phyloP scores from a whole-genome alignment of 2,329 filamentous ascomycete species.

The Paradendryphiella salina region DNA sequence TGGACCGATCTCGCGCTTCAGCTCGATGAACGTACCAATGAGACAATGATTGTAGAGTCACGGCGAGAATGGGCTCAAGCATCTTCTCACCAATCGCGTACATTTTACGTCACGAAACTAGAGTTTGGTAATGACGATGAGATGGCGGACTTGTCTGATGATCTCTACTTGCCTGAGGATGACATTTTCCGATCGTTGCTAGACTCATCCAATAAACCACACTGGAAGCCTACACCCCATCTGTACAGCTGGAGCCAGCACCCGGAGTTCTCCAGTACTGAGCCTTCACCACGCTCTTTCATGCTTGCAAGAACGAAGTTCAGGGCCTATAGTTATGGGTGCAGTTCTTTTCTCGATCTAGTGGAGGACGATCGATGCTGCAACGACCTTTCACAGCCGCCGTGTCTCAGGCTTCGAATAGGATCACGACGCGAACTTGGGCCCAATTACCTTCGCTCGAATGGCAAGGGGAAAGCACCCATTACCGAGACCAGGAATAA shows the following conservation, averaged over 20 bases:
- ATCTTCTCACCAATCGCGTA: slow-evolving; percentile 61
- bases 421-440: slow-evolving; percentile 51
- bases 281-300: slow-evolving; percentile 48
- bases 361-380: slow-evolving; percentile 56
- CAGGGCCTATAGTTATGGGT: slow-evolving; percentile 58
- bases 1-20: slow-evolving; percentile 70
- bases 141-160: slow-evolving; percentile 4
- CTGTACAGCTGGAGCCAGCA: slow-evolving; percentile 56
- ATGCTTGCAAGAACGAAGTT: slow-evolving; percentile 60
- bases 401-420: slow-evolving; percentile 56
- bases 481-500: slow-evolving; percentile 1
- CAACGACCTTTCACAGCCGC: slow-evolving; percentile 27
- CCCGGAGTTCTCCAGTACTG: slow-evolving; percentile 51
- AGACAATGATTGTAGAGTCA: slow-evolving; percentile 66
- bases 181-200: slow-evolving; percentile 35
- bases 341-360: slow-evolving; percentile 62
- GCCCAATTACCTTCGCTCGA: slow-evolving; percentile 2
- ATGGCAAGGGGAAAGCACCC: slow-evolving; percentile 11
- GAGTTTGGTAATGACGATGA: slow-evolving; percentile 40
- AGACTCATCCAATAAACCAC: slow-evolving; percentile 42
- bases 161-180: slow-evolving; percentile 30
- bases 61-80: slow-evolving; percentile 68
- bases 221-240: slow-evolving; percentile 43
- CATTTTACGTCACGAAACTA: slow-evolving; percentile 66
- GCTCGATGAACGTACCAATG: slow-evolving; percentile 61